A percentile compares a stretch with the other conserved stretches of the same genome.
phyloP scores from a whole-genome alignment of 257 asterid genomes.

The Knoxia roxburghii region DNA sequence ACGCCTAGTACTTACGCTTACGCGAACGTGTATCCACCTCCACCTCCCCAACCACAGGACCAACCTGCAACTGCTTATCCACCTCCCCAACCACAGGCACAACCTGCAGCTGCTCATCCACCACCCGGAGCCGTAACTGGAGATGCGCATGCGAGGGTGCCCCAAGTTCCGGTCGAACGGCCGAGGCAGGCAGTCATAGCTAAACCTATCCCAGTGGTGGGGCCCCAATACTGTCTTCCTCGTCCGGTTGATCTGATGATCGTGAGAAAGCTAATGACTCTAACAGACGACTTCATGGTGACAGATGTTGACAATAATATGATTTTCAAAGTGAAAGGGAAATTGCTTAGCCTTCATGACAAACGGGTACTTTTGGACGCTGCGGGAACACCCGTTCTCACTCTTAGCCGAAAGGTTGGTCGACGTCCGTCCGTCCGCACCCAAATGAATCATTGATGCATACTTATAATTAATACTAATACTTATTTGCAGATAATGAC shows the following conservation, averaged over 20 bases:
- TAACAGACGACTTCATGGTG: conserved; percentile 16
- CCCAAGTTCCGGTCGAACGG: conserved; percentile 3
- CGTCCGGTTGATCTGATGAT: conserved; percentile 7
- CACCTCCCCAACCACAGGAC: no score
- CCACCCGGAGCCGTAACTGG: no score
- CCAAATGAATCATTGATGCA: background rate
- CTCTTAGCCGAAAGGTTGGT: conserved; percentile 20
- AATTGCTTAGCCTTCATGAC: conserved; percentile 14
- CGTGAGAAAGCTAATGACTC: conserved; percentile 16
- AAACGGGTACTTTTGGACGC: conserved; percentile 18
- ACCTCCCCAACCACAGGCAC: no score
- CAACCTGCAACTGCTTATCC: no score
- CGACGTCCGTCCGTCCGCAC: no score
- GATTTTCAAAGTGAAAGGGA: conserved; percentile 21
- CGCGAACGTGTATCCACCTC: no score
- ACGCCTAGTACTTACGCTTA: no score
- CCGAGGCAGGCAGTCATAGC: background rate
- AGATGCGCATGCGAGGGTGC: no score
- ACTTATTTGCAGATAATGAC: background rate
- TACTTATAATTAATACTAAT: no score
- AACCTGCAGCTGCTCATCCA: no score
- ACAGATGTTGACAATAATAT: conserved; percentile 14
- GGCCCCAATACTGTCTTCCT: conserved; percentile 16
- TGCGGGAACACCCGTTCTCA: conserved; percentile 11
- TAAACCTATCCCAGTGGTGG: conserved; percentile 5